A percentile compares a stretch with the other conserved stretches of the same genome.
phyloP scores from a whole-genome alignment of 2,329 filamentous ascomycete species.

The Hyphodiscus sp. region DNA sequence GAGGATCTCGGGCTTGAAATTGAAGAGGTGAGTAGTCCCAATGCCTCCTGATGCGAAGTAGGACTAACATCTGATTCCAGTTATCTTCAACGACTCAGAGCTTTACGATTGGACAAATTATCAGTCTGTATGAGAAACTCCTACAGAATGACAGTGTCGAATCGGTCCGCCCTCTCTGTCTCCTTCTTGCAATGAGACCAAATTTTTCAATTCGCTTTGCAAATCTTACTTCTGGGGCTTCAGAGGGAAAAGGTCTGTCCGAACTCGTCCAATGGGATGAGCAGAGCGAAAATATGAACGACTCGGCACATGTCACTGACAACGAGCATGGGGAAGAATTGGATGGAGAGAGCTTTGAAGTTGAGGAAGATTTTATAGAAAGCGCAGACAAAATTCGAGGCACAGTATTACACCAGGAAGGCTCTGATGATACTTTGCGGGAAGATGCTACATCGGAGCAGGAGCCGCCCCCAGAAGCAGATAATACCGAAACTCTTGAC shows the following conservation, averaged over 20 bases:
- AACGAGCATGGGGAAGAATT: constrained; percentile 3
- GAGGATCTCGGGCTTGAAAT: constrained; percentile 48
- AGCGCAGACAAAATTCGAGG: not conserved
- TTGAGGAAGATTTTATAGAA: not conserved
- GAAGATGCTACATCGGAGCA: not conserved
- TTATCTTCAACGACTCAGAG: constrained; percentile 41
- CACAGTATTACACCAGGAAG: not conserved
- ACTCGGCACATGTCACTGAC: constrained; percentile 8
- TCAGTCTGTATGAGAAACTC: constrained; percentile 53
- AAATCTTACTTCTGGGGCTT: constrained; percentile 44
- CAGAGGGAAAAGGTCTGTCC: constrained; percentile 46
- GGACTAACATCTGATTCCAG: constrained; percentile 33
- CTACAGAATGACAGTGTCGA: constrained; percentile 51
- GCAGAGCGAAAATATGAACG: constrained; percentile 18
- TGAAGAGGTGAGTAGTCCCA: constrained; percentile 43
- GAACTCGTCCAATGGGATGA: constrained; percentile 23
- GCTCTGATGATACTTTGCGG: not conserved
- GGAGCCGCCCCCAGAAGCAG: not conserved
- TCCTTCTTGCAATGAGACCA: constrained; percentile 47
- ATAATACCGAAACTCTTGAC: not conserved
- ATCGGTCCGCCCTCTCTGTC: constrained; percentile 48
- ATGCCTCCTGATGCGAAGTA: not conserved
- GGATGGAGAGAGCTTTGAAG: not conserved
- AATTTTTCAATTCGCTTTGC: constrained; percentile 47
- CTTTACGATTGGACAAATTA: constrained; percentile 47